A percentile compares a stretch with the other conserved stretches of the same genome.
Conservation (phyloP, 106 monocot genomes). For the Ottelia alismoides region DNA sequence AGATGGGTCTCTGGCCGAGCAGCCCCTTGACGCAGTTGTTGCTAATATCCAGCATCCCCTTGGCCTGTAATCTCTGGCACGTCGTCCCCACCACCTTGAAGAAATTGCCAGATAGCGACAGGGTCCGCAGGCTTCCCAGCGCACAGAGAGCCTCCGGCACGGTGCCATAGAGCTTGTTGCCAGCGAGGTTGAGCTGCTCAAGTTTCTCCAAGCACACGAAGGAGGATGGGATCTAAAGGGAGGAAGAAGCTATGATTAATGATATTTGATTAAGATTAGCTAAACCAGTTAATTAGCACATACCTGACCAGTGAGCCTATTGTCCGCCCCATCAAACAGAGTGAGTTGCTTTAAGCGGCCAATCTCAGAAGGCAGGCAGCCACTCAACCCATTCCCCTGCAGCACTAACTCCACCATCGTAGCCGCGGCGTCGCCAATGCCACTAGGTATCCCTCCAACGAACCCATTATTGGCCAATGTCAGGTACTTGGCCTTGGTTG, state of each 20-base stretch:
- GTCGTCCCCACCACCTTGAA: slow-evolving; percentile 15
- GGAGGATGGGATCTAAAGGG: slow-evolving; percentile 26
- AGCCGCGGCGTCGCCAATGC: background rate
- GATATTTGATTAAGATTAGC: too few species aligned
- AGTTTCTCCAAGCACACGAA: slow-evolving; percentile 29
- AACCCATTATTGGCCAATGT: slow-evolving; percentile 14
- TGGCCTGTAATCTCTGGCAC: slow-evolving; percentile 9
- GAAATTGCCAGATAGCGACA: slow-evolving; percentile 24
- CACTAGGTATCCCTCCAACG: background rate
- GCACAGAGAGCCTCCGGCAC: slow-evolving; percentile 33
- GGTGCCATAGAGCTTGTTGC: slow-evolving; percentile 25
- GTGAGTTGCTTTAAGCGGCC: slow-evolving; percentile 1
- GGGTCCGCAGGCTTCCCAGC: slow-evolving; percentile 8
- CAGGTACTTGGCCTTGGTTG: slow-evolving; percentile 3
- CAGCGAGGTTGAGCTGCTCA: too few species aligned
- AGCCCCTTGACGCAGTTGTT: slow-evolving; percentile 14
- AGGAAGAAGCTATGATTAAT: too few species aligned
- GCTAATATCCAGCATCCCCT: too few species aligned
- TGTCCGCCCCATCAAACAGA: slow-evolving; percentile 29
- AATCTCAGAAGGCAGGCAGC: slow-evolving; percentile 7
- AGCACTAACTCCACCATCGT: background rate
- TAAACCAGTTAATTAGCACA: too few species aligned
- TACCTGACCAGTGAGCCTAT: slow-evolving; percentile 32
- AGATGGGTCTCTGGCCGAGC: slow-evolving; percentile 8
- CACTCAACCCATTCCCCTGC: too few species aligned